A percentile compares a stretch with the other conserved stretches of the same genome.
phyloP scores from a whole-genome alignment of 2,329 filamentous ascomycete genomes.

The Harringtonia aguacate region DNA sequence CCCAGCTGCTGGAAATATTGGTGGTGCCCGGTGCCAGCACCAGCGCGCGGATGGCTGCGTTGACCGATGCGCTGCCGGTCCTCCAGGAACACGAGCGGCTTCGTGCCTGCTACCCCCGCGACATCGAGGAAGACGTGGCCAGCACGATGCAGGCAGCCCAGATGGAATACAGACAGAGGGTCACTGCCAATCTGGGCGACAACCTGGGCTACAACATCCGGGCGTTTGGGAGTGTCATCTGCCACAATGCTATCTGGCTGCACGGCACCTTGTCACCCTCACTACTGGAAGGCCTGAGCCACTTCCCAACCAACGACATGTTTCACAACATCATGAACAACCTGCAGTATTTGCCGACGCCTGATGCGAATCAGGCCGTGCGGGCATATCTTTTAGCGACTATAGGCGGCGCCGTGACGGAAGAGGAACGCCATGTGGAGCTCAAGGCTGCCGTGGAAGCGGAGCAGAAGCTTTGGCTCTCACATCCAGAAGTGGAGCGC shows the following conservation, averaged over 20 bases:
- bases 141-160: slow-evolving; percentile 9
- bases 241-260: slow-evolving; percentile 8
- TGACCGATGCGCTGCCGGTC: slow-evolving; percentile 9
- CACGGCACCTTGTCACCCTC: slow-evolving; percentile 3
- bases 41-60: slow-evolving; percentile 10
- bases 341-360: slow-evolving; percentile 3
- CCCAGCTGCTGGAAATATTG: slow-evolving; percentile 6
- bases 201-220: slow-evolving; percentile 11
- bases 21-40: slow-evolving; percentile 1
- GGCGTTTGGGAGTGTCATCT: slow-evolving; percentile 10
- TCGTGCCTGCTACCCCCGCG: slow-evolving; percentile 4
- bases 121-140: slow-evolving; percentile 6
- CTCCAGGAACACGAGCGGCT: slow-evolving; percentile 4
- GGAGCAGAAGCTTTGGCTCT: slow-evolving; percentile 10
- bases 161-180: slow-evolving; percentile 6
- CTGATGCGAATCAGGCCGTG: slow-evolving; percentile 1
- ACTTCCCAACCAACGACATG: slow-evolving; percentile 9
- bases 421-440: not conserved
- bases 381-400: slow-evolving; percentile 10
- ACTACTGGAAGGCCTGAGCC: slow-evolving; percentile 8
- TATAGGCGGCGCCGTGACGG: slow-evolving; percentile 6
- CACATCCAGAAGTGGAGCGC: slow-evolving; percentile 10
- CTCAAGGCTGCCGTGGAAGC: slow-evolving; percentile 8
- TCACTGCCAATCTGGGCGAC: slow-evolving; percentile 7
- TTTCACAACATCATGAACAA: slow-evolving; percentile 11